phyloP scores from a whole-genome alignment of 176 grass and related monocot genomes.

The Paspalum notatum region DNA sequence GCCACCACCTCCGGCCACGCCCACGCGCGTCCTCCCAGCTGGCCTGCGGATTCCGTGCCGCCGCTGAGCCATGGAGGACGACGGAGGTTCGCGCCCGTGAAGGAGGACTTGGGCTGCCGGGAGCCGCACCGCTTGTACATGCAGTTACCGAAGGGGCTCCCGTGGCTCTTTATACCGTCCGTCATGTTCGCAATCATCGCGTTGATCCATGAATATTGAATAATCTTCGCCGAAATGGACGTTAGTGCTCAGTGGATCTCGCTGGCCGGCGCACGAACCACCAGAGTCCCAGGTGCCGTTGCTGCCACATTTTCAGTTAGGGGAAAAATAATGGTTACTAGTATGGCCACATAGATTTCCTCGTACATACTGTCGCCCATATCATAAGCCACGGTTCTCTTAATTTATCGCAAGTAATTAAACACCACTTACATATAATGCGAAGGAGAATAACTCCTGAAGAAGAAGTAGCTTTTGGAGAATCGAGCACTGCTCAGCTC shows the following conservation, averaged over 20 bases:
- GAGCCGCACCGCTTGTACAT: too few species aligned
- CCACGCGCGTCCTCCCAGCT: too few species aligned
- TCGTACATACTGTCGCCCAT: too few species aligned
- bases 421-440: constrained; percentile 39
- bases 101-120: too few species aligned
- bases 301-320: constrained; percentile 17
- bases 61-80: too few species aligned
- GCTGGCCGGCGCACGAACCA: constrained; percentile 30
- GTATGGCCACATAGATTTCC: too few species aligned
- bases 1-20: too few species aligned
- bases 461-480: constrained; percentile 31
- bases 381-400: neutral
- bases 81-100: too few species aligned
- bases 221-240: neutral
- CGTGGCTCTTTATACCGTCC: neutral
- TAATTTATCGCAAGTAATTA: neutral
- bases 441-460: constrained; percentile 46
- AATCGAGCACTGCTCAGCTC: neutral
- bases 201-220: constrained; percentile 53
- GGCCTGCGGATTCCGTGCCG: too few species aligned
- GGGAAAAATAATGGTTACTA: neutral
- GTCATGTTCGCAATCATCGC: constrained; percentile 8
- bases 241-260: neutral
- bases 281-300: constrained; percentile 41
- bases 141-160: too few species aligned